Evolutionary conservation across 805 yeast species (phyloP), one percentile per base, ranked within the genome.

Genomic region (Candida andamanensis): DNA sequence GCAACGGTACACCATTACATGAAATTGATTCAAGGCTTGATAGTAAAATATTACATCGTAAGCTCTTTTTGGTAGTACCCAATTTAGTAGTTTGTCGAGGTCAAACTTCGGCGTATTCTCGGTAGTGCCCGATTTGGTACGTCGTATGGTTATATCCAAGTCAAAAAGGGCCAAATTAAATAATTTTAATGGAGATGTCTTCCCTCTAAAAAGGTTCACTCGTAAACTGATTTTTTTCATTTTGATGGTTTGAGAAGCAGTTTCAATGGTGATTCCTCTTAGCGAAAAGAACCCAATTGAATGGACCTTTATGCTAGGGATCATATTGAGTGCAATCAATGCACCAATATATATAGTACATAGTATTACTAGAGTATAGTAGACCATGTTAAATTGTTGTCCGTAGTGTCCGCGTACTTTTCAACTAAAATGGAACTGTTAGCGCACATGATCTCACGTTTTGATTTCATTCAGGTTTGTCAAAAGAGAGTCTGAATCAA

Each of bases 241-340:
- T 11, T 38, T 24, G 8, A 59, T 36, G 1, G 20, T 32, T 6
- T 41, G 42, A 1, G 27, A 24, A 5, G 42, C 31, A 5, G 46
- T 28, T 18, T 44, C 41, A 6, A 60, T 42, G 9, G 47, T 45
- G 17, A 60, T 44, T 17, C 51, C 50, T 32, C 46, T 35, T 6
- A 59, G 22, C 4, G 57, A 45, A 20, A 58, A 43, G 51, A 60
- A 59, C 12, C 64, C 64, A 9, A 59, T 22, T 6, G 51, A 46
- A 32, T 47, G 49, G 27, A 59, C 48, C 5, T 44, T 18, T 7
- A 58, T 39, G 34, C 49, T 46, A 4, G 62, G 63, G 6, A 58
- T 39, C 20, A 29, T 26, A 30, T 60, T 60, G 9, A 59, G 16
- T 6, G 43, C 15, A 4, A 42, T 17, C 4, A 58, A 38, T 11